These are phyloP conservation scores for Phytophthora palmivora DNA, from an alignment of 352 stramenopile species.

Conservation along the genomic window DNA sequence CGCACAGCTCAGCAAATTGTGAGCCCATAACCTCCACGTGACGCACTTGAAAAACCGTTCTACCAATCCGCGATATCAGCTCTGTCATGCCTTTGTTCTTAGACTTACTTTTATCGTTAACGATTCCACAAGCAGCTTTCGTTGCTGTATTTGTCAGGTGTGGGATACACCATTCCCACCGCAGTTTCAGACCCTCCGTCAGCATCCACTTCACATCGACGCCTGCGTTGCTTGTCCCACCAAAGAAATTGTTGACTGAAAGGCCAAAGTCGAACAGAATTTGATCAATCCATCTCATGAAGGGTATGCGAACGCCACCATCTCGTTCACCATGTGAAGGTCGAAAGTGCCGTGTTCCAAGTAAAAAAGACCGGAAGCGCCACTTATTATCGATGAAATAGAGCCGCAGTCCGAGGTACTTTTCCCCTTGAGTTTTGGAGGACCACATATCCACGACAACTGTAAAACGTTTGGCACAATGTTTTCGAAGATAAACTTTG, in stretches of 20 bases:
- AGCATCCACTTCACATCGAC: constrained; percentile 5
- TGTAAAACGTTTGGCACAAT: neutral
- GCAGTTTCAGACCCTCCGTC: neutral
- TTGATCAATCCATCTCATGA: constrained; percentile 1
- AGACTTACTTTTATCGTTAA: neutral
- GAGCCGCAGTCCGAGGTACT: constrained; percentile 5
- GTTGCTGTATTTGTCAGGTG: constrained; percentile 6
- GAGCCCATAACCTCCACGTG: neutral
- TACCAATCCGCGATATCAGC: neutral
- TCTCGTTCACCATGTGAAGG: constrained; percentile 2
- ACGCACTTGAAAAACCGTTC: neutral
- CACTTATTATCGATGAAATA: constrained; percentile 9
- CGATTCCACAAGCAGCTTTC: neutral
- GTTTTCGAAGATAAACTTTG: neutral
- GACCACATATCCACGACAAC: constrained; percentile 12
- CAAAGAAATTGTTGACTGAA: neutral
- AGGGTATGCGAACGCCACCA: constrained; percentile 8
- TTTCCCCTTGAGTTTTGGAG: neutral
- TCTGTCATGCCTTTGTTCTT: neutral
- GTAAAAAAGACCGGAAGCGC: constrained; percentile 2
- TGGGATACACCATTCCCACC: constrained; percentile 9
- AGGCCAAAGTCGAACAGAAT: constrained; percentile 3
- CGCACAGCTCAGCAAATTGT: neutral
- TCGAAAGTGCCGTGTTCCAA: constrained; percentile 5
- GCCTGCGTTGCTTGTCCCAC: neutral